Evolutionary conservation across 331 rosid genomes (phyloP), one percentile per base, ranked within the genome.

Genomic region (Rosa hybrid): DNA sequence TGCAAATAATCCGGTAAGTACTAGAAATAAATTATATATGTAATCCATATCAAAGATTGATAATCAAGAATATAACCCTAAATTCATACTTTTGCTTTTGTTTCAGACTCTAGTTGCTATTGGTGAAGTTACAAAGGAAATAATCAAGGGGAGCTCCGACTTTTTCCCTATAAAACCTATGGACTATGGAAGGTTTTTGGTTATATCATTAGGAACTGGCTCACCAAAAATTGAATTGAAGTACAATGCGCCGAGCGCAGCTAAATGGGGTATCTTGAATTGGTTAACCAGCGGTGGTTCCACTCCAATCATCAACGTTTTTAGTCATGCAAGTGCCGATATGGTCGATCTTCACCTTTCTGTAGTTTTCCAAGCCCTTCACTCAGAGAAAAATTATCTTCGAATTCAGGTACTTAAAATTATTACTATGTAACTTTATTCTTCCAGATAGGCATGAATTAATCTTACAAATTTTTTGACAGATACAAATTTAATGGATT

Each of bases 151-250:
- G 14, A 84, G 44, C n/a, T 38, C 82, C 0, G 86, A 81, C 18
- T 86, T 82, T 49, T 80, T 62, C 16, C 88, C 88, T 2, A 78
- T 85, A 17, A 68, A 77, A 46, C 87, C 90, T 2, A 68, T 85
- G 84, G 90, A 85, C 62, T 89, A 83, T 57, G 81, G 69, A 18
- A 54, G 87, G 64, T 85, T 83, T 62, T 51, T 89, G 8, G 90
- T 86, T 7, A 85, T 89, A 80, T 89, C 92, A 1, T 72, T 89
- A 64, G 92, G 90, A 69, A 87, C 92, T 39, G 92, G 92, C 8
- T 56, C 87, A n/a, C 65, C 76, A 1, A 89, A 89, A 84, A 25
- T 3, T 11, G 90, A 89, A 79, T 12, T 17, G 72, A 85, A 81
- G 76, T 83, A 75, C 75, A 70, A 59, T 27, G 89, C 91, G 4